phyloP scores from a whole-genome alignment of 176 grass and related monocot species.

The Neostapfia colusana region DNA sequence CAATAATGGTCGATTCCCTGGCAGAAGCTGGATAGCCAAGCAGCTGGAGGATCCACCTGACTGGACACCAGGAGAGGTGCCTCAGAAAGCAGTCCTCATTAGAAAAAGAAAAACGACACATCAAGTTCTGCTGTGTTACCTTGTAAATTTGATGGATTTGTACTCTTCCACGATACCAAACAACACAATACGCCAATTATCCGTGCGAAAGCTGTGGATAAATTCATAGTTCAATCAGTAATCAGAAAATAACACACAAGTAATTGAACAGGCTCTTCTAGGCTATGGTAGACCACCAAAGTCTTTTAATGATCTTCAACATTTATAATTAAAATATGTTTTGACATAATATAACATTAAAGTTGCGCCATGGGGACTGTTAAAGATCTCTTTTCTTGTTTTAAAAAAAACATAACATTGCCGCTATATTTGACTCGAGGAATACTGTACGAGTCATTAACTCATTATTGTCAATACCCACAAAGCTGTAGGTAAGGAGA shows the following conservation, averaged over 20 bases:
- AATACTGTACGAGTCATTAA: conserved; percentile 1
- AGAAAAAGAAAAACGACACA: conserved; percentile 26
- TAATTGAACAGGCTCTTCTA: neutral
- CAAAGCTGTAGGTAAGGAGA: neutral
- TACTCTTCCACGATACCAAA: conserved; percentile 19
- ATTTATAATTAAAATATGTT: neutral
- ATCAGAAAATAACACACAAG: conserved; percentile 23
- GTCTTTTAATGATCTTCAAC: neutral
- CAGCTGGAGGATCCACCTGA: conserved; percentile 24
- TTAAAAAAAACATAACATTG: neutral
- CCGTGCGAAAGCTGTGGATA: conserved; percentile 27
- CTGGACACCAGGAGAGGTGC: neutral
- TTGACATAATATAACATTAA: conserved; percentile 5
- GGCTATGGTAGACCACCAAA: neutral
- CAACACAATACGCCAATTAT: neutral
- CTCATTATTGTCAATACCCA: conserved; percentile 1
- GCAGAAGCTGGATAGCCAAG: conserved; percentile 16
- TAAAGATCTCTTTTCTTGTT: neutral
- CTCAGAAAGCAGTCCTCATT: conserved; percentile 22
- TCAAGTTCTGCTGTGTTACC: neutral
- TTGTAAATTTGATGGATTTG: neutral
- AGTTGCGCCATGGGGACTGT: too few relatives aligned
- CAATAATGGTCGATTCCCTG: neutral
- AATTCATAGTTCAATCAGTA: too few relatives aligned
- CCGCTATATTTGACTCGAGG: neutral